phyloP scores from a whole-genome alignment of 2,329 filamentous ascomycete genomes.

The Paraphoma chrysanthemicola region DNA sequence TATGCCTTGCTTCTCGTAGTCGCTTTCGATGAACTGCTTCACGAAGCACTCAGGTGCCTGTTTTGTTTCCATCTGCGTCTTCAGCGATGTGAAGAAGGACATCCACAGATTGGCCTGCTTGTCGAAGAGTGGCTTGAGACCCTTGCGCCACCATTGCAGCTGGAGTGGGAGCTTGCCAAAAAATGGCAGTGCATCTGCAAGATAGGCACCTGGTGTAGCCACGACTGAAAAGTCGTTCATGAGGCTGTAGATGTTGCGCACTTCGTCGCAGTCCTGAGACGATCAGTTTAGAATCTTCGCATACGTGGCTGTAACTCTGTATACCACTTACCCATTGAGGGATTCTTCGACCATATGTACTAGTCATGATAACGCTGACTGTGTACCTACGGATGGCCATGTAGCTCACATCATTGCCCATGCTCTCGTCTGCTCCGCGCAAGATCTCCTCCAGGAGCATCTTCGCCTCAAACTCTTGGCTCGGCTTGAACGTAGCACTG shows the following conservation, averaged over 20 bases:
- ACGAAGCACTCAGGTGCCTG: conserved; percentile 46
- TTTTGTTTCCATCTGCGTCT: conserved; percentile 39
- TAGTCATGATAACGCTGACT: conserved; percentile 46
- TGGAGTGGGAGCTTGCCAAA: conserved; percentile 32
- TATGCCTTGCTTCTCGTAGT: conserved; percentile 49
- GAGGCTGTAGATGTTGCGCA: conserved; percentile 41
- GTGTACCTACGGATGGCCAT: conserved; percentile 40
- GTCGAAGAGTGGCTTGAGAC: conserved; percentile 34
- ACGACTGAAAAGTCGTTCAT: conserved; percentile 44
- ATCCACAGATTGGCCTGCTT: conserved; percentile 45
- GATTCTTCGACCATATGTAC: conserved; percentile 43
- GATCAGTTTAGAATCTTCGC: background rate
- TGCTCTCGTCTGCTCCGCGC: conserved; percentile 31
- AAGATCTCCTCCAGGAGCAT: conserved; percentile 53
- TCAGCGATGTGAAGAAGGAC: conserved; percentile 36
- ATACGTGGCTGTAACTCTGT: background rate
- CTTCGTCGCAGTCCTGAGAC: conserved; percentile 43
- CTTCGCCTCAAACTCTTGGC: conserved; percentile 56
- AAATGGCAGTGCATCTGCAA: conserved; percentile 41
- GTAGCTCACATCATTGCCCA: conserved; percentile 32
- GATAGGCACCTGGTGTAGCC: conserved; percentile 37
- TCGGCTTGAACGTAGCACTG: conserved; percentile 51
- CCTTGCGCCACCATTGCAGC: conserved; percentile 42
- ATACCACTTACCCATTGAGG: conserved; percentile 35
- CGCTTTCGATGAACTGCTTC: conserved; percentile 41